Base-by-base conservation (phyloP, 208 protist genomes). In the Tritrichomonas musculus region DNA sequence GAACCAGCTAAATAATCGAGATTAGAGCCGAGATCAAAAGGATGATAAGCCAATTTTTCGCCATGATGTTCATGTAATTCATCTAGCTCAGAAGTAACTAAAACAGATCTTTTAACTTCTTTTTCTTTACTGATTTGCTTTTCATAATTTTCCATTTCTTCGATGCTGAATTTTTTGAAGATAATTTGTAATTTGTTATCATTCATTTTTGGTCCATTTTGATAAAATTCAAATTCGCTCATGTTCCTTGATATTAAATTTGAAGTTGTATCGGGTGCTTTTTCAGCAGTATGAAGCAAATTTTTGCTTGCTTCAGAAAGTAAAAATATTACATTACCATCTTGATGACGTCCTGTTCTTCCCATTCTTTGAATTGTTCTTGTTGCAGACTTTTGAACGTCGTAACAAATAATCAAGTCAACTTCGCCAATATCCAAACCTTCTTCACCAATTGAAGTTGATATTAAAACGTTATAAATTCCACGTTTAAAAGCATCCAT, bases 401-500 rank as follows among this genome's bases (percentile, higher is more conserved):
- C 95, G 66, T 93, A 96, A 50, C 53, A 93, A 20, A 96, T 94
- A 69, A 95, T 95, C 17, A 96, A 72, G 77, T 96, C 95, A 8
- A 96, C 95, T 84, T 95, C 93, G 0, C 95, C 95, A 60, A 96
- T 96, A 92, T 96, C 95, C 9, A 96, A 72, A 1, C 95, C 95
- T 92, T 96, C 95, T 92, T 96, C 95, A 36, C 94, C 95, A n/a
- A 96, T 94, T 0, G 50, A 93, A 33, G 94, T 96, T 27, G 94
- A 72, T 11, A 96, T 94, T 20, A 96, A 92, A 2, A 94, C 88
- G 92, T 96, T 95, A 84, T 64, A 92, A 25, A 66, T 53, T 33
- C 95, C 95, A 27, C 9, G 9, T 60, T 73, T 73, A 53, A 96
- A 96, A 33, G 30, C 5, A 0, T 93, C 11, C 22, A 95, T 60